A percentile compares a stretch with the other conserved stretches of the same genome.
These are phyloP conservation scores for Pterocarpus macrocarpus DNA, from an alignment of 306 rosid species.

Conservation along the genomic window DNA sequence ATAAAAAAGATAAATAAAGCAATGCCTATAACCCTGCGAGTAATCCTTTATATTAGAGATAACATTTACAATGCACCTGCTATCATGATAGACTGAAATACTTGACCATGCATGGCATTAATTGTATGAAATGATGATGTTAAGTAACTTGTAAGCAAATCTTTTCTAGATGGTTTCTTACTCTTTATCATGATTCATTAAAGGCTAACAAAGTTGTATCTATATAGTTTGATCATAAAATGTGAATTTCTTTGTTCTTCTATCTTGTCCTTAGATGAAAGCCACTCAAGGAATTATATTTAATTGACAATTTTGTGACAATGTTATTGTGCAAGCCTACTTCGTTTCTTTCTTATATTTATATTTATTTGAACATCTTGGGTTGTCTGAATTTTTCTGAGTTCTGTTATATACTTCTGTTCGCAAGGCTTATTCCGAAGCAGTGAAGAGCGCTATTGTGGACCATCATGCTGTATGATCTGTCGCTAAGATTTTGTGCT, in stretches of 20 bases:
- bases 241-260: background rate
- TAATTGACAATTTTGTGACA: slow-evolving; percentile 10
- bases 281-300: slow-evolving; percentile 8
- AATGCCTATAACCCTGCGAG: background rate
- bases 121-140: slow-evolving; percentile 18
- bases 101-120: slow-evolving; percentile 5
- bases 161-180: slow-evolving; percentile 19
- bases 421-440: slow-evolving; percentile 66
- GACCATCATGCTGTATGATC: slow-evolving; percentile 79
- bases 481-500: slow-evolving; percentile 32
- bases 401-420: slow-evolving; percentile 63
- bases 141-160: slow-evolving; percentile 12
- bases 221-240: slow-evolving; percentile 1
- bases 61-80: background rate
- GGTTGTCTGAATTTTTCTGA: slow-evolving; percentile 48
- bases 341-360: slow-evolving; percentile 18
- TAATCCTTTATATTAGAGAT: slow-evolving; percentile 6
- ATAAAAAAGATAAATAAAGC: slow-evolving; percentile 7
- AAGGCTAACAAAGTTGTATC: slow-evolving; percentile 13
- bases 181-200: slow-evolving; percentile 12
- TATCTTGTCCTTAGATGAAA: slow-evolving; percentile 11
- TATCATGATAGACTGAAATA: background rate
- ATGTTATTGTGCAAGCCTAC: slow-evolving; percentile 13
- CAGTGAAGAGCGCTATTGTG: slow-evolving; percentile 73
- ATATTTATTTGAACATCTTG: slow-evolving; percentile 14